A percentile compares a stretch with the other conserved stretches of the same genome.
Evolutionary conservation across 1,284 basidiomycete species (phyloP).

Genomic region (Retiboletus fuscus): DNA sequence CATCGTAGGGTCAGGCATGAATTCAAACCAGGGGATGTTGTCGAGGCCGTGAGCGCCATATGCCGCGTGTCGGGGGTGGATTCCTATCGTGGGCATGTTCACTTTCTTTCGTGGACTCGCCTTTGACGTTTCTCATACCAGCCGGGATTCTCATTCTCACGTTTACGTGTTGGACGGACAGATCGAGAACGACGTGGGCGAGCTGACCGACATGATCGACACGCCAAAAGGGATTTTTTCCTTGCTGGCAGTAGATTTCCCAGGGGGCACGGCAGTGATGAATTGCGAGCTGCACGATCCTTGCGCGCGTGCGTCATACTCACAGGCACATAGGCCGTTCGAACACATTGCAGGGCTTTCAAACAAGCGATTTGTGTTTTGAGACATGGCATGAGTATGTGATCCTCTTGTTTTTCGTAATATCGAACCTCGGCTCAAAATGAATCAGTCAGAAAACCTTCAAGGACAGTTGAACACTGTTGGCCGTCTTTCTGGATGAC

Average conservation of each 20-base stretch:
- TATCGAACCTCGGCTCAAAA: conserved; percentile 14
- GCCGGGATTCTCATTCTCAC: conserved; percentile 89
- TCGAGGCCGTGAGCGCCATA: conserved; percentile 90
- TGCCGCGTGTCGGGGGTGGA: conserved; percentile 89
- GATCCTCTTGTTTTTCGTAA: conserved; percentile 10
- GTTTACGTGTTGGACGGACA: conserved; percentile 94
- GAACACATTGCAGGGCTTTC: conserved; percentile 83
- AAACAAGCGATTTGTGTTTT: conserved; percentile 88
- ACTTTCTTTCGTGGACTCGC: neutral
- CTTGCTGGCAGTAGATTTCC: conserved; percentile 84
- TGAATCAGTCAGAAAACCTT: conserved; percentile 82
- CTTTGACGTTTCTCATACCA: conserved; percentile 42
- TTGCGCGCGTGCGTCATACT: conserved; percentile 58
- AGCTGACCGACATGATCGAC: conserved; percentile 90
- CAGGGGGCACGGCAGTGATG: conserved; percentile 86
- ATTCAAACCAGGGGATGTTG: conserved; percentile 89
- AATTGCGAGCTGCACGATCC: conserved; percentile 45
- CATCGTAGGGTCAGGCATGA: conserved; percentile 84
- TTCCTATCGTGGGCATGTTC: conserved; percentile 75
- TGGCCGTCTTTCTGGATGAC: conserved; percentile 83
- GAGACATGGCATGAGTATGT: conserved; percentile 83
- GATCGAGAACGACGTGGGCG: conserved; percentile 88
- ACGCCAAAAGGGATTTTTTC: conserved; percentile 87
- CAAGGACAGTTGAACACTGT: conserved; percentile 85
- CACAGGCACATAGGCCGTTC: conserved; percentile 70